A percentile compares a stretch with the other conserved stretches of the same genome.
These are phyloP conservation scores for Panaeolus cyanescens DNA, from an alignment of 768 basidiomycete species.

Conservation along the genomic window DNA sequence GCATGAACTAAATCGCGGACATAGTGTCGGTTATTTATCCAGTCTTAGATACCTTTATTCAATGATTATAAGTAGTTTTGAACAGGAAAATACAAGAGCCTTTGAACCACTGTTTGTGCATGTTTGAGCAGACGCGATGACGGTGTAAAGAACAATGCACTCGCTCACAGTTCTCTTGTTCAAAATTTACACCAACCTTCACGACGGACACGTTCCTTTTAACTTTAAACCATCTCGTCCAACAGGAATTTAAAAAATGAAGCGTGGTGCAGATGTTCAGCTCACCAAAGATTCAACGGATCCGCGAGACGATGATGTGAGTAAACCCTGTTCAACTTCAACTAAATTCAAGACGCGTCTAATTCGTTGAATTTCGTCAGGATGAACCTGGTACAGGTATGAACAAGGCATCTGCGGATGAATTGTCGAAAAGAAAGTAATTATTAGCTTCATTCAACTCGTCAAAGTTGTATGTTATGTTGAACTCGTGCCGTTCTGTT, in stretches of 20 bases:
- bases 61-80: too few relatives aligned
- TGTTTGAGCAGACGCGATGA: neutral
- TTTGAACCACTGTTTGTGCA: neutral
- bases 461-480: neutral
- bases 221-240: neutral
- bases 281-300: conserved; percentile 56
- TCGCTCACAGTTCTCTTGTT: neutral
- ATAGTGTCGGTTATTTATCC: too few relatives aligned
- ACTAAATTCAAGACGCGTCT: neutral
- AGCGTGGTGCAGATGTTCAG: conserved; percentile 75
- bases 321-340: neutral
- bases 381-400: conserved; percentile 40
- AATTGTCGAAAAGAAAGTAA: conserved; percentile 59
- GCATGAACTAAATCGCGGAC: too few relatives aligned
- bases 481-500: neutral
- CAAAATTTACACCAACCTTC: neutral
- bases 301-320: conserved; percentile 28
- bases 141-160: neutral
- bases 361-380: conserved; percentile 4
- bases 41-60: too few relatives aligned
- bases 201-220: neutral
- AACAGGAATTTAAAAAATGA: conserved; percentile 40
- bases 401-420: conserved; percentile 59
- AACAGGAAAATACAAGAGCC: neutral
- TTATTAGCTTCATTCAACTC: conserved; percentile 22